These are phyloP conservation scores for Phellopilus nigrolimitatus DNA, from an alignment of 1,284 basidiomycete genomes.

Conservation along the genomic window DNA sequence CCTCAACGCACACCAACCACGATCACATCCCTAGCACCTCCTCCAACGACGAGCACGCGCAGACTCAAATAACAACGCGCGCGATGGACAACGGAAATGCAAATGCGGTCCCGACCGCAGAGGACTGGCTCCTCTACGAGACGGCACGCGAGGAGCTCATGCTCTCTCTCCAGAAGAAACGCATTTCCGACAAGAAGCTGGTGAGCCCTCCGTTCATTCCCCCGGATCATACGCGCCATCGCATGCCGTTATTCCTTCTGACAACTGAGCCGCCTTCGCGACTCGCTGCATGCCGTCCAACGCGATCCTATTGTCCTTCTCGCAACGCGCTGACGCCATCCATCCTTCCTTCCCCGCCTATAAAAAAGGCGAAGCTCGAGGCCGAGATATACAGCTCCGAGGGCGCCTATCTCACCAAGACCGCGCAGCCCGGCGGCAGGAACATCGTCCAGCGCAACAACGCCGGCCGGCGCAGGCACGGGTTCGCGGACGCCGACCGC, in stretches of 20 bases:
- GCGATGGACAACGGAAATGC: too few relatives aligned
- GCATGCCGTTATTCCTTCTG: too few relatives aligned
- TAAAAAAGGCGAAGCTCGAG: conserved; percentile 61
- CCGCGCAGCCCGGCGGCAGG: conserved; percentile 65
- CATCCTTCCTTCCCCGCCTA: too few relatives aligned
- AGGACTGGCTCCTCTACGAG: conserved; percentile 66
- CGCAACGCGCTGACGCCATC: too few relatives aligned
- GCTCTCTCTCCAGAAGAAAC: conserved; percentile 64
- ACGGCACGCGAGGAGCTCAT: conserved; percentile 65
- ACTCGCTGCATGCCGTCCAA: too few relatives aligned
- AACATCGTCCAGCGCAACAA: conserved; percentile 80
- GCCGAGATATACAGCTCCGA: conserved; percentile 71
- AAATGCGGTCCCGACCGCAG: conserved; percentile 48
- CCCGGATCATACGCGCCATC: too few relatives aligned
- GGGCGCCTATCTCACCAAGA: conserved; percentile 67
- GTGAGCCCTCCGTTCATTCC: conserved; percentile 46
- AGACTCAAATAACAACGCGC: too few relatives aligned
- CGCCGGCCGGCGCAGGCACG: conserved; percentile 59
- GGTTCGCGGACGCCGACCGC: conserved; percentile 69
- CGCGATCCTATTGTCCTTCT: too few relatives aligned
- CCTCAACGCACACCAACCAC: too few relatives aligned
- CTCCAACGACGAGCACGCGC: too few relatives aligned
- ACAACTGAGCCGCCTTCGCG: too few relatives aligned
- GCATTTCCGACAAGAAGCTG: conserved; percentile 65
- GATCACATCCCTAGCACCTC: too few relatives aligned